Evolutionary conservation across 169 alveolate genomes (phyloP).

Genomic region (Eimeria tenella): DNA sequence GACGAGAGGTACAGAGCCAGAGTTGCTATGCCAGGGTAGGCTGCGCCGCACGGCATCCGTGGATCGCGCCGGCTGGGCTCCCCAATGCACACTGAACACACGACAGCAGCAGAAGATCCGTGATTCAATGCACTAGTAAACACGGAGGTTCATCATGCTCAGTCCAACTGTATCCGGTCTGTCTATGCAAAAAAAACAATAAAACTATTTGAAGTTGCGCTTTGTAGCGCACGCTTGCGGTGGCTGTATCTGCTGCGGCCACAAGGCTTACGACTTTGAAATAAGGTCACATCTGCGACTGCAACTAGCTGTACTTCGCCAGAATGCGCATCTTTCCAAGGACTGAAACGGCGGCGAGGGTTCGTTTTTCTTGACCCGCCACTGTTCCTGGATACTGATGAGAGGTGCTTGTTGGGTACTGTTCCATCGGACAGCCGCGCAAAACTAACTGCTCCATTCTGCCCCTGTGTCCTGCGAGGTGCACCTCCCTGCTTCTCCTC

Average conservation of each 20-base stretch:
- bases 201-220: background rate
- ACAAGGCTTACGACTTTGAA: constrained; percentile 23
- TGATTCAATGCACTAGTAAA: background rate
- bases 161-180: background rate
- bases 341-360: background rate
- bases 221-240: too few species aligned
- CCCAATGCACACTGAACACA: constrained; percentile 50
- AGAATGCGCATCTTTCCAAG: constrained; percentile 23
- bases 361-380: background rate
- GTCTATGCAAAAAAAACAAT: background rate
- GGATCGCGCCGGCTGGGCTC: background rate
- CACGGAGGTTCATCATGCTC: background rate
- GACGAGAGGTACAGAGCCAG: constrained; percentile 16
- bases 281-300: background rate
- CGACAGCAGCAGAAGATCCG: background rate
- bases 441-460: background rate
- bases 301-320: background rate
- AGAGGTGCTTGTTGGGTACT: background rate
- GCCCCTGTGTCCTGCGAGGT: background rate
- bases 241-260: too few species aligned
- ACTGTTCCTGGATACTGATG: background rate
- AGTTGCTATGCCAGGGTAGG: constrained; percentile 48
- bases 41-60: constrained; percentile 32
- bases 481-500: background rate
- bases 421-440: constrained; percentile 4